Percentiles rank a stretch among this genome's conserved stretches.
phyloP scores from a whole-genome alignment of 495 filamentous ascomycete species.

The Sabuloglossum arenarium region DNA sequence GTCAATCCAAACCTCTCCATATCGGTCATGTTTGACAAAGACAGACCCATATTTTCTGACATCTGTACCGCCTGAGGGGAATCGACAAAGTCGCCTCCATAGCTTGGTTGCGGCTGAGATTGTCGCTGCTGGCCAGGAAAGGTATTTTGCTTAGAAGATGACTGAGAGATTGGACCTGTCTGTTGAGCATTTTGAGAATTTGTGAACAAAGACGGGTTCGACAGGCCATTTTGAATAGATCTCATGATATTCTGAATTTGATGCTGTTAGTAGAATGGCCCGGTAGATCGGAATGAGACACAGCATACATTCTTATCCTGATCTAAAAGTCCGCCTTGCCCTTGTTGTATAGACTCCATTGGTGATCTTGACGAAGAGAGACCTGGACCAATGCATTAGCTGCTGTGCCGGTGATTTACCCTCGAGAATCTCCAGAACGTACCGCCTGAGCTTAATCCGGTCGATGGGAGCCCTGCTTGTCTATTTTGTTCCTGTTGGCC shows the following conservation, averaged over 20 bases:
- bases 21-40: conserved; percentile 55
- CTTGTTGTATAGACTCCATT: conserved; percentile 12
- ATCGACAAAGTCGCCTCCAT: conserved; percentile 23
- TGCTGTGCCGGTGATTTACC: background rate
- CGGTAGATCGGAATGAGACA: background rate
- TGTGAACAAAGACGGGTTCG: background rate
- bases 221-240: background rate
- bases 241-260: background rate
- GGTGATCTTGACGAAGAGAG: conserved; percentile 10
- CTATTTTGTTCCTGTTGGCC: conserved; percentile 22
- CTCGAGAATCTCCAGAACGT: conserved; percentile 5
- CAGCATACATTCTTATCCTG: conserved; percentile 15
- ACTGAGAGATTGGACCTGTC: conserved; percentile 8
- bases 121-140: conserved; percentile 16
- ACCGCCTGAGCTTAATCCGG: conserved; percentile 11
- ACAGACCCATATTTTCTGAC: conserved; percentile 26
- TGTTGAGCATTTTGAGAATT: conserved; percentile 6
- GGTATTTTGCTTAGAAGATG: conserved; percentile 14
- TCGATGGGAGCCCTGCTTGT: conserved; percentile 10
- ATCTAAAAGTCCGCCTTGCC: conserved; percentile 10
- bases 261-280: background rate
- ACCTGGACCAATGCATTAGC: background rate
- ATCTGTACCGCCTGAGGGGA: conserved; percentile 19
- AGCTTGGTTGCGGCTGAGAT: conserved; percentile 18
- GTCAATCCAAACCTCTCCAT: conserved; percentile 64